Evolutionary conservation across 257 asterid species (phyloP), one percentile per base, ranked within the genome.

Genomic region (Solanum etuberosum): DNA sequence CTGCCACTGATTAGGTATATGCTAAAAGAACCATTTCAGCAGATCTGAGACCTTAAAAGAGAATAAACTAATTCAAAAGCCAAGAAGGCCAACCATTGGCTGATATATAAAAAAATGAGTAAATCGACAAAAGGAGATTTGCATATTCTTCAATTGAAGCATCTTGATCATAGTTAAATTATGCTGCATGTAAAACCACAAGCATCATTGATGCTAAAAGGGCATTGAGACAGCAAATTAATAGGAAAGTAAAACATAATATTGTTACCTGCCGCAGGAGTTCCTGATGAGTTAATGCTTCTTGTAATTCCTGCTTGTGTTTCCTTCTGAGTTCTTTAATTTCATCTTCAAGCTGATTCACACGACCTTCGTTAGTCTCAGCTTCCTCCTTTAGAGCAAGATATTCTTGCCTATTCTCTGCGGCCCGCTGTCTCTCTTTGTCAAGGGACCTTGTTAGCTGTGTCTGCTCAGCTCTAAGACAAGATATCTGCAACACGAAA

Each of bases 401-500:
- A 90, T 92, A 96, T 86, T 96, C 99, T 90, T 95, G 99, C 93
- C 98, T 93, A 91, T 93, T 88, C 90, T 96, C 98, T 57, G 94
- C 92, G 54, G 99, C 98, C 88, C 93, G 93, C 83, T 96, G 98
- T 89, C 98, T 94, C 92, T 96, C 99, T 94, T 94, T 95, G 87
- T 95, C 99, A 71, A 95, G 98, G 86, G 99, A 95, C 90, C 94
- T 94, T 67, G 95, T 89, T 85, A 95, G 86, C 90, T 96, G 99
- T 11, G 99, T 96, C 94, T 97, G 99, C 93, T 97, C 99, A 34
- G 99, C 94, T 91, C 99, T 94, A 85, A 97, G 98, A 90, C 99
- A 97, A 76, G 99, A 95, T 90, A 96, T 95, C 99, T 97, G 95
- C 94, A 90, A 43, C 59, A 89, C 35, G 38, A 40, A 51, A 63